Percentiles rank a stretch among this genome's conserved stretches.
Evolutionary conservation across 371 early-diverging fungal genomes (phyloP).

Genomic region (Basidiobolus meristosporus): DNA sequence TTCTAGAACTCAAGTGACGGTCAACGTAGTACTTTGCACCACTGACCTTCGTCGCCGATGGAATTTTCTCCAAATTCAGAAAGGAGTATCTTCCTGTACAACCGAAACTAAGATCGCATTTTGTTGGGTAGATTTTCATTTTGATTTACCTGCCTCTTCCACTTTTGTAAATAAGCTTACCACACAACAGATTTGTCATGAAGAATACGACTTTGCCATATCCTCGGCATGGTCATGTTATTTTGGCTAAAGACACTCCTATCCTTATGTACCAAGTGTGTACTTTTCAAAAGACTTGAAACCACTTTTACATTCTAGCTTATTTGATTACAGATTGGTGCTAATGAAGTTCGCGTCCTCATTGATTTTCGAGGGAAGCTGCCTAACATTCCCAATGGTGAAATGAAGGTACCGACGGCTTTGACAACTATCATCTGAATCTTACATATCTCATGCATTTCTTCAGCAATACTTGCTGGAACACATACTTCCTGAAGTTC

Average conservation of each 20-base stretch:
- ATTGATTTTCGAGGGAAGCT: constrained; percentile 84
- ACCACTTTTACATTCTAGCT: constrained; percentile 1
- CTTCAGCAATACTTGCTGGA: constrained; percentile 30
- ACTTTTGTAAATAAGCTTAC: too few species aligned
- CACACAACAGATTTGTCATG: constrained; percentile 22
- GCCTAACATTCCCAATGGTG: constrained; percentile 40
- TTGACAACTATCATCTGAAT: constrained; percentile 1
- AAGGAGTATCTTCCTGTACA: constrained; percentile 33
- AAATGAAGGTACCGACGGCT: constrained; percentile 25
- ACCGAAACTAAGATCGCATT: constrained; percentile 41
- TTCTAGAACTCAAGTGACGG: too few species aligned
- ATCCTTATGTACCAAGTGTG: constrained; percentile 72
- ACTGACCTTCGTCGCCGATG: constrained; percentile 76
- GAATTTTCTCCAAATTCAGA: constrained; percentile 87
- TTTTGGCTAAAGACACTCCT: constrained; percentile 68
- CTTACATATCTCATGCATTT: not conserved
- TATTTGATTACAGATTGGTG: constrained; percentile 24
- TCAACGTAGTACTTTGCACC: constrained; percentile 27
- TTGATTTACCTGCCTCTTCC: too few species aligned
- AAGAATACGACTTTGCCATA: constrained; percentile 53
- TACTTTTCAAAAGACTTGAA: not conserved
- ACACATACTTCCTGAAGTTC: constrained; percentile 42
- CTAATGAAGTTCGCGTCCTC: constrained; percentile 75
- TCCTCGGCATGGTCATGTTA: constrained; percentile 78
- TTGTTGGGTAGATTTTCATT: constrained; percentile 48